Evolutionary conservation across 2,329 filamentous ascomycete genomes (phyloP), one percentile per base, ranked within the genome.

Genomic region (Penicillium freii): DNA sequence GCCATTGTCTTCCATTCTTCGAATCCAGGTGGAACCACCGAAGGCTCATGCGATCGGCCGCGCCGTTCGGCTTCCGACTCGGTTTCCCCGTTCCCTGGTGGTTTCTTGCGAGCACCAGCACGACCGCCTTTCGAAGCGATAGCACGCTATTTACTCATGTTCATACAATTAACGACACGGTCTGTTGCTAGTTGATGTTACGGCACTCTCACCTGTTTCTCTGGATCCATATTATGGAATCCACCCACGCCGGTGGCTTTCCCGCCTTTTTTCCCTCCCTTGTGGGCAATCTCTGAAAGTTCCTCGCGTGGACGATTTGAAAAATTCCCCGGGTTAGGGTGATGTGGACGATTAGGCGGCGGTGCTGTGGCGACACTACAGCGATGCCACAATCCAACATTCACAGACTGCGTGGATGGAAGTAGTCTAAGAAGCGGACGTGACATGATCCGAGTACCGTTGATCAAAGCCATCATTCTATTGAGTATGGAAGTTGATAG

Each of bases 281-380:
- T 65, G 31, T 64, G 63, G 25, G 59, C 66, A 13, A 70, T 69
- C 34, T 64, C 60, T 21, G 61, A 62, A 13, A 71, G 40, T 39
- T 69, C 62, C 4, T 66, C 60, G 38, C 51, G 66, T 17, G 71
- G 59, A 9, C 71, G 67, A 54, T 74, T 73, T 51, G 66, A 63
- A 61, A 74, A 73, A 59, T 75, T 75, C n/a, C 70, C 69, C 25
- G 71, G 69, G 51, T 73, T 69, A 1, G 68, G 65, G 34, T 70
- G 63, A 4, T 69, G 62, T 9, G 53, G 59, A 45, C 60, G 29
- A 29, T 23, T 13, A 3, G 38, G 55, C 17, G 62, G 50, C 51
- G 59, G 49, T n/a, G 50, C 64, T 47, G 64, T 63, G 42, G 66
- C 31, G 27, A 55, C 39, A 40, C 57, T 36, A 45, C 50, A 46